Evolutionary conservation across 495 filamentous ascomycete species (phyloP), one percentile per base, ranked within the genome.

Genomic region (Cladorrhinum samala): DNA sequence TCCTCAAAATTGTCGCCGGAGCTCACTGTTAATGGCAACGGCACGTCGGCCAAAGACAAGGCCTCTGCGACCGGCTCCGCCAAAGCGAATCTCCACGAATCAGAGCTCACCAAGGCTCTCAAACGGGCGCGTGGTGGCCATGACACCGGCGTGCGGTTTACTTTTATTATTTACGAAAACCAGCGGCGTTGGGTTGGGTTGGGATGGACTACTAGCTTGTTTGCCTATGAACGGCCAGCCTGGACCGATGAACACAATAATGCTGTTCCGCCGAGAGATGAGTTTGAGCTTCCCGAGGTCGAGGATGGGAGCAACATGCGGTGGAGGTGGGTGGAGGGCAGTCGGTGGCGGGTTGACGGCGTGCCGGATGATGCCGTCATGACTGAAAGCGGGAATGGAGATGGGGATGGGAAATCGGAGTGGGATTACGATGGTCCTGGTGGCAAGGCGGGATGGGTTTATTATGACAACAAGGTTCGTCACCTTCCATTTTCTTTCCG

Each of bases 161-260:
- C 93, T 0, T 99, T 99, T 57, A 86, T 91, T 46, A 77, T 97
- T 2, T 97, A 88, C 61, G 93, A 99, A 64, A 99, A 99, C 57
- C 92, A 99, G 68, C 84, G 93, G 20, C 82, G 93, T 37, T 99
- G 93, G 93, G 68, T 97, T 11, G 94, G 91, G 2, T 75, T 97
- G 17, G 93, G 93, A 2, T 99, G 93, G 93, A 97, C 94, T 0
- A 84, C 84, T 11, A 93, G 85, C 5, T 70, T 97, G 30, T 87
- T 98, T 56, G 83, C 88, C 0, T 88, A 96, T 56, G 93, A 99
- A 63, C 80, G 93, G 27, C 79, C 82, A 5, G 75, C 91, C 1
- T 99, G 91, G 91, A 96, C 94, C 4, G 93, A 99, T 62, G 94
- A 99, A 67, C 88, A 96, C 65, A 77, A 95, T 44, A 93, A 95